Evolutionary conservation across 2,329 filamentous ascomycete genomes (phyloP).

Genomic region (Sporothrix phasma): DNA sequence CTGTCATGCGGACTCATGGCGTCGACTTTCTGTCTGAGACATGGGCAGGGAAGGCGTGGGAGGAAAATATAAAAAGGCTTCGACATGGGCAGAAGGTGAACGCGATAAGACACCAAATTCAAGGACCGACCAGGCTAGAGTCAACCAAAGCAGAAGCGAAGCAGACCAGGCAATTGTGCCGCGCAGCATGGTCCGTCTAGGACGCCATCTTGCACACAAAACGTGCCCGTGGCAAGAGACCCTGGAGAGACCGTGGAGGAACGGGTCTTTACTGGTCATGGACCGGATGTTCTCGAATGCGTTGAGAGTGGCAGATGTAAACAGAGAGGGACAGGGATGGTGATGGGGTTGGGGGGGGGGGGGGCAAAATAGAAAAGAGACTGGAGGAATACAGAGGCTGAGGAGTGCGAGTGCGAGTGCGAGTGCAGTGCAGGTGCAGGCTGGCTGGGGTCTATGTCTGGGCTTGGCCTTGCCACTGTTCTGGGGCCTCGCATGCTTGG

Average conservation of each 20-base stretch:
- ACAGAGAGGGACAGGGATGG: not conserved
- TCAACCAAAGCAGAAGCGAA: no score
- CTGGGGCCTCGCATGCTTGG: conserved; percentile 1
- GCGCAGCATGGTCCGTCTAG: not conserved
- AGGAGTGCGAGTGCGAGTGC: no score
- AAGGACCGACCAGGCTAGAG: no score
- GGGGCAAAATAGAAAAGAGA: not conserved
- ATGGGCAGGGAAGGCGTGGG: not conserved
- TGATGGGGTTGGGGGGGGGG: not conserved
- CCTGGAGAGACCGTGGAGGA: no score
- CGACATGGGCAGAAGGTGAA: not conserved
- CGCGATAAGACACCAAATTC: not conserved
- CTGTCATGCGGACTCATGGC: not conserved
- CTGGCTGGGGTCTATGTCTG: not conserved
- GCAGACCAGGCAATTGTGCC: not conserved
- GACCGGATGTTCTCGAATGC: no score
- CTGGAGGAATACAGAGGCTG: no score
- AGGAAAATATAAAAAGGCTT: no score
- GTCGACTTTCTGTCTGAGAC: not conserved
- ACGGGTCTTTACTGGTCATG: no score
- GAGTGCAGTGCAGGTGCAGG: not conserved
- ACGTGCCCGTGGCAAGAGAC: no score
- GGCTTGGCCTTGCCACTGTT: not conserved
- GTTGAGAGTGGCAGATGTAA: no score
- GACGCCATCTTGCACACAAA: not conserved